Evolutionary conservation across 2,329 filamentous ascomycete genomes (phyloP), one percentile per base, ranked within the genome.

Genomic region (Trichoderma oligosporum): DNA sequence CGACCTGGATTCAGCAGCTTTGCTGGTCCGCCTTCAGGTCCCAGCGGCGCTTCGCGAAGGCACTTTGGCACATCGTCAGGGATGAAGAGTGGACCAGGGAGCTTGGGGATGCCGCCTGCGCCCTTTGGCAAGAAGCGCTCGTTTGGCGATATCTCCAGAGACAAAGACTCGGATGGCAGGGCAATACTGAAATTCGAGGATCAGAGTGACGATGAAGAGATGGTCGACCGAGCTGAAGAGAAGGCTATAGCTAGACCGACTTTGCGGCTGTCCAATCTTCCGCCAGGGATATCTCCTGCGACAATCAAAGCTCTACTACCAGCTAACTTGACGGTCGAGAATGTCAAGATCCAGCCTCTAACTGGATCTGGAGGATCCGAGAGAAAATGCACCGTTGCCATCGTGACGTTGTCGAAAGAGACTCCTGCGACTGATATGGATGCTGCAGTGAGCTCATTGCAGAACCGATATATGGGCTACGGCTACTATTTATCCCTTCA

Each of bases 351-450:
- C 27, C 71, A 88, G 25, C 81, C 85, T 3, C 73, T 80, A 0
- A 68, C 74, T 11, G 79, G 78, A 2, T 73, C 81, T 1, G 75
- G 73, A 35, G 73, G 73, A 11, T 80, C 76, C 2, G 88, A 92
- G 63, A 82, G 87, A 58, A 91, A 85, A 66, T 87, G 86, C 2
- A 80, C 84, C 31, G 81, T 89, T 14, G 91, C 91, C 4, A 90
- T 96, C 64, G 87, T 94, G 44, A 91, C 88, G 0, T 74, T 96
- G 27, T 85, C 88, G 1, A 85, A 88, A 58, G 89, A 94, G 62
- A 94, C 91, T 0, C 83, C 91, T 0, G 88, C 87, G 0, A 88
- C 86, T 22, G 89, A 95, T 57, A 92, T 97, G 54, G 91, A 97
- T 66, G 80, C 83, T 4, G 82, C 86, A 0, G 89, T 96, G 52